Conservation (phyloP, 1,139 yeast species). For the Scheffersomyces lignicola region DNA sequence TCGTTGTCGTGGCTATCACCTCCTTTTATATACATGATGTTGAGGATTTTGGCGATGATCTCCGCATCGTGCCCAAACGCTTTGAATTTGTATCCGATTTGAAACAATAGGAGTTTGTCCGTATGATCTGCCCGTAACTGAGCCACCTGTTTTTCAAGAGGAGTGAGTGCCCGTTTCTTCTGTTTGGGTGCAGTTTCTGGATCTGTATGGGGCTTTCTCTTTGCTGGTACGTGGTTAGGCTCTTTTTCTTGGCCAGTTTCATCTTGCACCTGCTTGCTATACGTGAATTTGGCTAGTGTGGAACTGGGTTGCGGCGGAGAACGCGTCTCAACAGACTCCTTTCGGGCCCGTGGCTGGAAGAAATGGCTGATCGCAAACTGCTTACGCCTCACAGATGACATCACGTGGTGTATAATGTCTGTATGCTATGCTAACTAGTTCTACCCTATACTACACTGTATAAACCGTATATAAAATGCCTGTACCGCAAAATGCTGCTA, state of each 20-base stretch:
- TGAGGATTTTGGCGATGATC: constrained; percentile 61
- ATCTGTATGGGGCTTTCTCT: background rate
- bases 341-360: constrained; percentile 14
- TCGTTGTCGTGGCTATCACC: constrained; percentile 51
- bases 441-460: too few species aligned
- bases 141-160: constrained; percentile 75
- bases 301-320: too few species aligned
- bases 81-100: constrained; percentile 89
- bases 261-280: background rate
- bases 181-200: constrained; percentile 5
- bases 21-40: constrained; percentile 74
- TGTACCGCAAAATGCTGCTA: too few species aligned
- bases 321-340: too few species aligned
- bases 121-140: constrained; percentile 57
- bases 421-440: too few species aligned
- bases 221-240: background rate
- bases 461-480: too few species aligned
- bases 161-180: constrained; percentile 46
- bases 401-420: too few species aligned
- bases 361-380: constrained; percentile 33
- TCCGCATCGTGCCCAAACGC: constrained; percentile 84
- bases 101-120: constrained; percentile 75
- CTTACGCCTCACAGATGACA: constrained; percentile 17
- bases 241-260: background rate
- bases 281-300: constrained; percentile 2